Evolutionary conservation across 1,284 basidiomycete genomes (phyloP), one percentile per base, ranked within the genome.

Genomic region (Ganoderma boninense): DNA sequence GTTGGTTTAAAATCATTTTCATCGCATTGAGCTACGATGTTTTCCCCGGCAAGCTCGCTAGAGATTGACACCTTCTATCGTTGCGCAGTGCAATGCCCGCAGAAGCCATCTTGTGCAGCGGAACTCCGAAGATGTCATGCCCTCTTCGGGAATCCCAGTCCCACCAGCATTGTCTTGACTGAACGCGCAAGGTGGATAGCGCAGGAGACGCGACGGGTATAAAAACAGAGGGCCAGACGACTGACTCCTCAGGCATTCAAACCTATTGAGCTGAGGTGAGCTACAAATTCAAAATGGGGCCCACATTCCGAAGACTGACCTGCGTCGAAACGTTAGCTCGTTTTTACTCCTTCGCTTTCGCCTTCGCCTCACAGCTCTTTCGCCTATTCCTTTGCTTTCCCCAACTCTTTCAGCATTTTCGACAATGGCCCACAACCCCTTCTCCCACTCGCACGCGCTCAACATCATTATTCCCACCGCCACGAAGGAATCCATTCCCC

Each of bases 361-460:
- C 16, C 32, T 11, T 14, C 7, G 29, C 16, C 32, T 26, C 54
- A 8, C 26, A 0, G 11, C 3, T 57, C 11, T 14, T 32, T 35
- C 23, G 23, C 7, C 54, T 13, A 56, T 14, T 7, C 6, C 23
- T 13, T 18, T 32, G 13, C 29, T 56, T 32, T 56, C 44, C 8
- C n/a, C 29, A 10, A 56, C 8, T 35, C 32, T 57, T 57, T 20
- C 29, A 57, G 18, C 29, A 29, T 57, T 16, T 26, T 57, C 18
- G 29, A 57, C 54, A 16, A 63, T 63, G 62, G 46, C 62, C 62
- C 8, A 44, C 13, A 62, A 11, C 56, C 52, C 65, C 6, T 10
- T 49, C 44, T 26, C 43, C 23, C 69, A 65, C 29, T 32, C 42
- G 32, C 65, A 66, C 59, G 66, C 26, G 18, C 69, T 67, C n/a